Conservation (phyloP, 2,329 filamentous ascomycete species). For the Biscogniauxia mediterranea region DNA sequence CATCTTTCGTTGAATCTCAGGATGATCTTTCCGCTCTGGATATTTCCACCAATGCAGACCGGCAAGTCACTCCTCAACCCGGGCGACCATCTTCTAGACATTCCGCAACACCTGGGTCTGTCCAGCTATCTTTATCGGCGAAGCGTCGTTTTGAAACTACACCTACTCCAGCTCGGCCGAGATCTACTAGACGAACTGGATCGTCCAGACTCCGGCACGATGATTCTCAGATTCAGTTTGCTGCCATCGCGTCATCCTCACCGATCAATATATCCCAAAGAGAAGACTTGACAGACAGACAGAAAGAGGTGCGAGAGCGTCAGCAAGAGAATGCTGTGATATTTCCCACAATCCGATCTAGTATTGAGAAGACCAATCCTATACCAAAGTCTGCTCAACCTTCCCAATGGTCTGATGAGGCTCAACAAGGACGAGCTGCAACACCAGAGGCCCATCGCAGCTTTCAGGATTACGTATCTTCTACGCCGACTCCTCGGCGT, state of each 20-base stretch:
- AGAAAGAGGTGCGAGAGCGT: constrained; percentile 73
- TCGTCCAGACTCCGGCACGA: constrained; percentile 68
- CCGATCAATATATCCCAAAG: constrained; percentile 55
- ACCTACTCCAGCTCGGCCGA: constrained; percentile 27
- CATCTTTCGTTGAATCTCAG: constrained; percentile 48
- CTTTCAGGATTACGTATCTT: constrained; percentile 54
- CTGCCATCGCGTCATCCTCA: constrained; percentile 62
- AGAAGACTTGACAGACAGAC: constrained; percentile 74
- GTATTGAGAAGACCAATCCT: constrained; percentile 29
- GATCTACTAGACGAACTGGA: constrained; percentile 35
- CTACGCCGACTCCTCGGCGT: constrained; percentile 60
- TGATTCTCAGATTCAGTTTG: constrained; percentile 79
- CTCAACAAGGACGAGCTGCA: constrained; percentile 29
- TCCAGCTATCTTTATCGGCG: constrained; percentile 33
- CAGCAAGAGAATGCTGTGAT: constrained; percentile 66
- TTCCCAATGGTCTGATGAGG: constrained; percentile 4
- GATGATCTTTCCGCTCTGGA: constrained; percentile 40
- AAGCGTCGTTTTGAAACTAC: constrained; percentile 26
- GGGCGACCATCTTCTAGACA: constrained; percentile 22
- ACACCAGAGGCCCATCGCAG: constrained; percentile 46
- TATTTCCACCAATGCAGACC: constrained; percentile 22
- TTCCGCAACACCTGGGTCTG: constrained; percentile 34
- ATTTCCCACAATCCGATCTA: constrained; percentile 67
- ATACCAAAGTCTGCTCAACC: constrained; percentile 13
- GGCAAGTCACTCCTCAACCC: constrained; percentile 14